Evolutionary conservation across 192 early-diverging fungal genomes (phyloP).

Genomic region (Glomus cerebriforme): DNA sequence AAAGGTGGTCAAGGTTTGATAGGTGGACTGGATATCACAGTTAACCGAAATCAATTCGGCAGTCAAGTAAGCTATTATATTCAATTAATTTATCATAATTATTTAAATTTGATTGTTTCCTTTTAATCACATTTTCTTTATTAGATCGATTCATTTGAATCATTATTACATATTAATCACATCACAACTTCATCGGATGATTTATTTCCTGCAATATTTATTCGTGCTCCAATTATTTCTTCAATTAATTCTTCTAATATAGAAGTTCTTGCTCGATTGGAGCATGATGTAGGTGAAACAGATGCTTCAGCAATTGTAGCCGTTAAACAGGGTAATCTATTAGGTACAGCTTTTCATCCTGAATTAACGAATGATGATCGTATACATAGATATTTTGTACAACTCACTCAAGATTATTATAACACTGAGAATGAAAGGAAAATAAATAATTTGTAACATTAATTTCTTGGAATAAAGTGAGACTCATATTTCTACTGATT

Average conservation of each 20-base stretch:
- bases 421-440: neutral
- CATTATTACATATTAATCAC: slow-evolving; percentile 57
- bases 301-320: slow-evolving; percentile 77
- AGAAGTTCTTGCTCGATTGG: slow-evolving; percentile 71
- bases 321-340: slow-evolving; percentile 80
- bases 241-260: slow-evolving; percentile 67
- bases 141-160: slow-evolving; percentile 82
- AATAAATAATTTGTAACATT: neutral
- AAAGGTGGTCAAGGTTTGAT: slow-evolving; percentile 85
- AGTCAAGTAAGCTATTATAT: slow-evolving; percentile 56
- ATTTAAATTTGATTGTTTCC: neutral
- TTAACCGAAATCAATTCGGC: slow-evolving; percentile 94
- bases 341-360: slow-evolving; percentile 96
- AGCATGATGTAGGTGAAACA: slow-evolving; percentile 55
- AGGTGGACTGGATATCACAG: slow-evolving; percentile 79
- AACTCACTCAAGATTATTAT: slow-evolving; percentile 30
- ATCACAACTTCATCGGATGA: slow-evolving; percentile 44
- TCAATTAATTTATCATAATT: neutral
- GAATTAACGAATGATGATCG: slow-evolving; percentile 89
- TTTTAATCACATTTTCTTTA: neutral
- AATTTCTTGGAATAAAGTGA: no score
- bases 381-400: slow-evolving; percentile 86
- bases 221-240: slow-evolving; percentile 90
- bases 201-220: slow-evolving; percentile 78
- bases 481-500: no score